Conservation (phyloP, 1,284 basidiomycete species). For the Microbotryomycetes sp. region DNA sequence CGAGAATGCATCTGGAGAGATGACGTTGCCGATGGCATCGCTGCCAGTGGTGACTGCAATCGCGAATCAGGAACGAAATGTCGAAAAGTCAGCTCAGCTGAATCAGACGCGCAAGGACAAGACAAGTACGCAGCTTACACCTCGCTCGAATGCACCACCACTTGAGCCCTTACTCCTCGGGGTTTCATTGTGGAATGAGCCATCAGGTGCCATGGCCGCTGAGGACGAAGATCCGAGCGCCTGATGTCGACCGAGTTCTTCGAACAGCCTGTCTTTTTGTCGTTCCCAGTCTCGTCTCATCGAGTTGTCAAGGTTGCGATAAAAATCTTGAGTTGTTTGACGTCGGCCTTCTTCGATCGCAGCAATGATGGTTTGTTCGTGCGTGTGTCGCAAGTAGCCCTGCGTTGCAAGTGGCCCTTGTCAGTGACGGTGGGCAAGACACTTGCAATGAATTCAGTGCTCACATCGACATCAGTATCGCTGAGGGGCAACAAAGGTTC, state of each 20-base stretch:
- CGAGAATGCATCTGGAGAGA: constrained; percentile 59
- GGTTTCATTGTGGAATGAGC: neutral
- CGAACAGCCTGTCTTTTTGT: constrained; percentile 81
- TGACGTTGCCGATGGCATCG: constrained; percentile 12
- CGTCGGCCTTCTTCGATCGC: constrained; percentile 84
- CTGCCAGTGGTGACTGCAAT: constrained; percentile 15
- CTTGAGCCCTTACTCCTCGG: neutral
- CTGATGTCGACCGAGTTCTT: constrained; percentile 67
- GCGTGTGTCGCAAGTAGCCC: constrained; percentile 79
- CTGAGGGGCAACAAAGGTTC: constrained; percentile 79
- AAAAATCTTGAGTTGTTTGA: constrained; percentile 73
- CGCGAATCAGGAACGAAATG: constrained; percentile 18
- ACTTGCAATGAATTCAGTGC: neutral
- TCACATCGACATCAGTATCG: constrained; percentile 72
- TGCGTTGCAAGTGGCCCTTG: constrained; percentile 8
- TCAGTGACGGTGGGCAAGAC: neutral
- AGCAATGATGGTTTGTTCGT: constrained; percentile 88
- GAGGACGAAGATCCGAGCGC: too few species aligned
- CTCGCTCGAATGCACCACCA: constrained; percentile 11
- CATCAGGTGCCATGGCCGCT: neutral
- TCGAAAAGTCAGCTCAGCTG: too few species aligned
- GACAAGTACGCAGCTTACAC: constrained; percentile 4
- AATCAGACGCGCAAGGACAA: too few species aligned
- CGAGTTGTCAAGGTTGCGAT: constrained; percentile 66
- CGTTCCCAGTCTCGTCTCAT: constrained; percentile 79